A percentile compares a stretch with the other conserved stretches of the same genome.
Conservation (phyloP, 352 stramenopile genomes). For the Lagenidium sp. region DNA sequence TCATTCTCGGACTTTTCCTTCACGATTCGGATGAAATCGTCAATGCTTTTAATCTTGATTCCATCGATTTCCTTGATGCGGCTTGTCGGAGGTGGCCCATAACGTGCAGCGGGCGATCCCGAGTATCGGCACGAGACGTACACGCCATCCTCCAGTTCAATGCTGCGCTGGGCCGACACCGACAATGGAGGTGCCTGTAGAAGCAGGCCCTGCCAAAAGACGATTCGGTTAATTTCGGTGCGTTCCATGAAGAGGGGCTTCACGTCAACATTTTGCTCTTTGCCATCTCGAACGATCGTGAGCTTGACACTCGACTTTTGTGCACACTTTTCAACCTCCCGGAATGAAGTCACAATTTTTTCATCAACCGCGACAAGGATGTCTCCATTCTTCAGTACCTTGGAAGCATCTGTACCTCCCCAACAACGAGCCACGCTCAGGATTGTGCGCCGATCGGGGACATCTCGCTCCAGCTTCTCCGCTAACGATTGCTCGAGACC, state of each 20-base stretch:
- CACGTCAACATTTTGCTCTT: constrained; percentile 58
- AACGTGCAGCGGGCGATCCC: constrained; percentile 84
- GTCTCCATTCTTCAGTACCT: constrained; percentile 74
- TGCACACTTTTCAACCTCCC: constrained; percentile 71
- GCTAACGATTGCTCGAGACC: constrained; percentile 74
- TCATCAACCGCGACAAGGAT: constrained; percentile 82
- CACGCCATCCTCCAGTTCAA: constrained; percentile 74
- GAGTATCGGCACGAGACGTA: constrained; percentile 85
- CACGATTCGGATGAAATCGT: constrained; percentile 84
- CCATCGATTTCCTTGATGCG: constrained; percentile 90
- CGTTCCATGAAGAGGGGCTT: constrained; percentile 74
- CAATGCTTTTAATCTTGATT: constrained; percentile 76
- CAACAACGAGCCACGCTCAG: constrained; percentile 69
- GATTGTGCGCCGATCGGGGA: constrained; percentile 63
- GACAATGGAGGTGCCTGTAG: constrained; percentile 84
- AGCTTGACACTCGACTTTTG: constrained; percentile 75
- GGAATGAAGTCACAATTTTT: constrained; percentile 79
- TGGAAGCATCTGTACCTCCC: constrained; percentile 60
- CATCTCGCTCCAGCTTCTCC: constrained; percentile 62
- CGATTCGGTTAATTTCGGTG: constrained; percentile 86
- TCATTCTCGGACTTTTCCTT: constrained; percentile 43
- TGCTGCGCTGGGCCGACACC: constrained; percentile 76
- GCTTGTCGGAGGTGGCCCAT: constrained; percentile 78
- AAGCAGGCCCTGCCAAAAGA: constrained; percentile 89
- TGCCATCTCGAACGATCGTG: constrained; percentile 79